Evolutionary conservation across 116 monocot species (phyloP).

Genomic region (Thalassia testudinum): DNA sequence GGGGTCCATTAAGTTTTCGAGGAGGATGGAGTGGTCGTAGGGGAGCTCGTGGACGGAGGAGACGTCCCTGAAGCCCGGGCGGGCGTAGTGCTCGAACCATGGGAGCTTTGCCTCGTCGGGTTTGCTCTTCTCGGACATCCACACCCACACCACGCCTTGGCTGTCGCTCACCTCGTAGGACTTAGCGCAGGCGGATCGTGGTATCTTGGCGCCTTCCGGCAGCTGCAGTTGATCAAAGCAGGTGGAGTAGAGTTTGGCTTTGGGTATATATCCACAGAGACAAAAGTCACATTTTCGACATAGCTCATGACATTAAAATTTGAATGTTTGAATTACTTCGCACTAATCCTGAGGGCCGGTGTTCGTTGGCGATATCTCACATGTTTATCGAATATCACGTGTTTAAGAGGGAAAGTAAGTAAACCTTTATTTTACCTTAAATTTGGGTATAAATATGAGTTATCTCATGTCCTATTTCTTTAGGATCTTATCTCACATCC

Average conservation of each 20-base stretch:
- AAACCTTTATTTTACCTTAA: too few species aligned
- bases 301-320: too few species aligned
- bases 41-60: conserved; percentile 81
- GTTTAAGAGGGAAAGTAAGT: too few species aligned
- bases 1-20: conserved; percentile 89
- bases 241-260: neutral
- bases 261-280: neutral
- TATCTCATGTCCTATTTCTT: too few species aligned
- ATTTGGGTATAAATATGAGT: too few species aligned
- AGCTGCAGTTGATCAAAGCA: conserved; percentile 33
- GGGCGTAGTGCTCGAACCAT: conserved; percentile 51
- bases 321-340: too few species aligned
- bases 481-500: too few species aligned
- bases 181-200: conserved; percentile 30
- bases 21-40: conserved; percentile 75
- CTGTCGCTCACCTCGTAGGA: conserved; percentile 43
- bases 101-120: conserved; percentile 44
- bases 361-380: too few species aligned
- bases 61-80: conserved; percentile 39
- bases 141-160: conserved; percentile 77
- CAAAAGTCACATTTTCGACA: too few species aligned
- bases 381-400: too few species aligned
- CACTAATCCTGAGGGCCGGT: too few species aligned
- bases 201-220: conserved; percentile 56
- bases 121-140: conserved; percentile 56